A percentile compares a stretch with the other conserved stretches of the same genome.
Conservation (phyloP, 768 basidiomycete genomes). For the Amanita rubescens region DNA sequence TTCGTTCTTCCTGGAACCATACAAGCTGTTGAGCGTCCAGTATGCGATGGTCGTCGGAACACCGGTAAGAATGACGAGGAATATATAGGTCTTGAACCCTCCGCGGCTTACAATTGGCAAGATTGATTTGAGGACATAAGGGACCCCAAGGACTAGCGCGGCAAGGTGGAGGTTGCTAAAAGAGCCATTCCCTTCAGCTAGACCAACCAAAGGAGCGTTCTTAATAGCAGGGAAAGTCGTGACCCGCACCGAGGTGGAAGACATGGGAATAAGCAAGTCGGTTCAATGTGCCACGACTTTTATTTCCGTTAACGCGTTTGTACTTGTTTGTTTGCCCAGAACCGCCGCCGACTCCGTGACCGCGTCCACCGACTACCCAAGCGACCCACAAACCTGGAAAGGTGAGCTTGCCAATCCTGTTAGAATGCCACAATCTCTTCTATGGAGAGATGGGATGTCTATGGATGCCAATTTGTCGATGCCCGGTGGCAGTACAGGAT, state of each 20-base stretch:
- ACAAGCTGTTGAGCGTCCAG: slow-evolving; percentile 83
- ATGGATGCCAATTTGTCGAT: not conserved
- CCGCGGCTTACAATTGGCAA: slow-evolving; percentile 78
- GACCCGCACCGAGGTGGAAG: slow-evolving; percentile 41
- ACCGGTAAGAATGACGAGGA: slow-evolving; percentile 69
- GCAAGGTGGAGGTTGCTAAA: slow-evolving; percentile 82
- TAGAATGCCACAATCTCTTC: not conserved
- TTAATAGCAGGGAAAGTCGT: slow-evolving; percentile 75
- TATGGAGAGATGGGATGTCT: not conserved
- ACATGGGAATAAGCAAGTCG: slow-evolving; percentile 21
- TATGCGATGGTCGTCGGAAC: slow-evolving; percentile 76
- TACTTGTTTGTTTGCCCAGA: slow-evolving; percentile 1
- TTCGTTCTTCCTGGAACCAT: slow-evolving; percentile 75
- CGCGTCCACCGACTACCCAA: not conserved
- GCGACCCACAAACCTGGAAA: not conserved
- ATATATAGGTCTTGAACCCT: slow-evolving; percentile 80
- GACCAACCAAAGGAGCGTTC: slow-evolving; percentile 76
- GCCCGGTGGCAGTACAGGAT: not conserved
- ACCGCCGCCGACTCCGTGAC: not conserved
- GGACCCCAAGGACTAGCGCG: slow-evolving; percentile 66
- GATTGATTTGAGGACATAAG: slow-evolving; percentile 77
- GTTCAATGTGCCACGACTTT: not conserved
- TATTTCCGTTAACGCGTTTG: slow-evolving; percentile 4
- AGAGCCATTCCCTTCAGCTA: slow-evolving; percentile 79
- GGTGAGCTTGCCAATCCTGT: not conserved